Base-by-base conservation (phyloP, 2,329 filamentous ascomycete genomes). In the Ampelomyces quisqualis region DNA sequence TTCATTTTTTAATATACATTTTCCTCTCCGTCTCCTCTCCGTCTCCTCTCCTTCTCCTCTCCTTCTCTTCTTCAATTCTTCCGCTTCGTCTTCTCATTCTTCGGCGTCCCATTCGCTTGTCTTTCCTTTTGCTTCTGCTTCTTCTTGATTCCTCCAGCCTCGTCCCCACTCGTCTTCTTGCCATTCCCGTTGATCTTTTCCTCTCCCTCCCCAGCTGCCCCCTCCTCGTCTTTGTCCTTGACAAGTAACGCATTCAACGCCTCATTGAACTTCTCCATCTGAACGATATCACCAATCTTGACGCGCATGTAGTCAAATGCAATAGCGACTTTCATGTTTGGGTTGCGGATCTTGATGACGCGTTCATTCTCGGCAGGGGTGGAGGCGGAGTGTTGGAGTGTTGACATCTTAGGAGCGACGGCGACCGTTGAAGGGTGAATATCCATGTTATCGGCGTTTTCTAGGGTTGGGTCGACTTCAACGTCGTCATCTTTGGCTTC, bases 301-400 rank as follows among this genome's bases (percentile, higher is more conserved):
- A 90, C 80, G 4, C 78, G 73, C 86, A 91, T 91, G 53, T 87
- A 82, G 60, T 93, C 88, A 65, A 89, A 89, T 2, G 84, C 87
- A 40, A 90, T 77, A 43, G 87, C 75, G 11, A 88, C 80, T 26
- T 82, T 80, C 72, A 83, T 78, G 45, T 81, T 75, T 14, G 68
- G 70, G 5, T 65, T 70, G 21, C 68, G 65, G 5, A 64, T 47
- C 27, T 64, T 66, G 11, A 75, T 67, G 56, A 67, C 52, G 18
- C 55, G 51, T 28, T 59, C 59, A 22, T 58, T 48, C 3, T 55
- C 49, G 5, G 38, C 37, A 5, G 49, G 10, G 2, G 30, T 40
- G 8, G 40, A 40, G 0, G 34, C 7, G 10, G 58, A 47, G 11
- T 38, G 34, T 15, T 49, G 34, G 3, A 53, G 40, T 2, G 44